Evolutionary conservation across 2,329 filamentous ascomycete species (phyloP), one percentile per base, ranked within the genome.

Genomic region (Aspergillus sp.): DNA sequence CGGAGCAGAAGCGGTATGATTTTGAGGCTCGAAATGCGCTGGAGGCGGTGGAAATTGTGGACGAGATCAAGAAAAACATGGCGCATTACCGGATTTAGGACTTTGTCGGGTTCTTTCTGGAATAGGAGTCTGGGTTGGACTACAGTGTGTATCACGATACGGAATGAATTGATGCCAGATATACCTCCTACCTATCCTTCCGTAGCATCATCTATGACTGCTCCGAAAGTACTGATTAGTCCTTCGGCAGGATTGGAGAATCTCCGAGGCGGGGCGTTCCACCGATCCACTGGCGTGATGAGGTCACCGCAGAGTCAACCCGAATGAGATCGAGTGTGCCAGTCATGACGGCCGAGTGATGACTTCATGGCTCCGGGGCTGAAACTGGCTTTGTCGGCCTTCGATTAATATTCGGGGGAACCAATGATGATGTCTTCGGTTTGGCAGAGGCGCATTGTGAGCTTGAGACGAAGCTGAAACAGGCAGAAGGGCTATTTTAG

Each of bases 1-100:
- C 78, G 25, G 84, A 87, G 68, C 82, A 81, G 59, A 87, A 87
- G 69, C 68, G 84, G 57, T 87, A 87, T 68, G 84, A 87, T 61
- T 87, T 87, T 66, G 84, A 87, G 66, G 82, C 83, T 41, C 73
- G 75, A 47, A 84, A 75, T 57, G 72, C 76, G 7, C 72, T 76
- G 20, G 84, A 87, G 66, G 83, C 84, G 14, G 73, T 77, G 50
- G 81, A 83, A 63, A 86, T 87, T 66, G 83, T 86, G 45, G 76
- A 77, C 45, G 84, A 87, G 70, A 84, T 87, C 43, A 82, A 81
- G 70, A 82, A 77, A 64, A 83, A 82, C 45, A 78, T 83, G 65
- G 75, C 66, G 54, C 73, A 72, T 63, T 74, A 76, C 61, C 72
- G 69, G 45, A 66, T 71, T 25, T 75, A 69, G 46, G 32, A 25